Evolutionary conservation across 2,329 filamentous ascomycete species (phyloP).

Genomic region (Penicillium nordicum): DNA sequence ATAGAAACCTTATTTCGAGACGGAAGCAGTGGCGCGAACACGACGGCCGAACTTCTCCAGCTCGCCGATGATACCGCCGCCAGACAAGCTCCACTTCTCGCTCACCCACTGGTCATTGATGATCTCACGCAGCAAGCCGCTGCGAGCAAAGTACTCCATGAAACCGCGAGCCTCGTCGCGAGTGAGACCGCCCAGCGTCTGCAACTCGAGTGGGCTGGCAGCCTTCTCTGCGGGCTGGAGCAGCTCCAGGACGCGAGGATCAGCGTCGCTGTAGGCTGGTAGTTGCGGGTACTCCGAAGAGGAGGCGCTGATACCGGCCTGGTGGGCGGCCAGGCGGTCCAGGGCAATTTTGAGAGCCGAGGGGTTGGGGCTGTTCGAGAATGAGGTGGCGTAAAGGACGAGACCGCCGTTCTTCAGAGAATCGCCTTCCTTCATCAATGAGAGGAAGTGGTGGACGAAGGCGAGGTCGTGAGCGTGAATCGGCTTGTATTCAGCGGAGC

Average conservation of each 20-base stretch:
- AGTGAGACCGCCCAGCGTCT: conserved; percentile 64
- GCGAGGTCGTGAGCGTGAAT: conserved; percentile 85
- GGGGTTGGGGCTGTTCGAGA: conserved; percentile 64
- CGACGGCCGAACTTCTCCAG: conserved; percentile 63
- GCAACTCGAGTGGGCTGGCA: conserved; percentile 43
- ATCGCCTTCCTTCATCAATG: conserved; percentile 54
- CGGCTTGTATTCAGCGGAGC: conserved; percentile 63
- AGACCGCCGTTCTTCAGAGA: conserved; percentile 69
- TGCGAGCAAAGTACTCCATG: conserved; percentile 91
- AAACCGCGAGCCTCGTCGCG: conserved; percentile 72
- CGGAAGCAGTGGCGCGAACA: conserved; percentile 13
- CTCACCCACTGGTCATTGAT: conserved; percentile 69
- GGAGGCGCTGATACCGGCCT: conserved; percentile 35
- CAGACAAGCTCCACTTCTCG: conserved; percentile 80
- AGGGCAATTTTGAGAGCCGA: conserved; percentile 68
- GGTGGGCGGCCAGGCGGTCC: conserved; percentile 46
- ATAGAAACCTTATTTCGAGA: conserved; percentile 10
- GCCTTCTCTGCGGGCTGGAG: conserved; percentile 32
- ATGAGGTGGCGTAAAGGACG: conserved; percentile 69
- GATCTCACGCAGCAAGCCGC: conserved; percentile 69
- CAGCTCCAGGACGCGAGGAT: conserved; percentile 51
- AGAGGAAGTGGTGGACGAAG: conserved; percentile 70
- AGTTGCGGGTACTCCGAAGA: conserved; percentile 45
- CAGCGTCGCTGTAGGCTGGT: conserved; percentile 52
- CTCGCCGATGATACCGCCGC: conserved; percentile 79